Percentiles rank a stretch among this genome's conserved stretches.
Evolutionary conservation across 2,329 filamentous ascomycete species (phyloP).

Genomic region (Paecilomyces sp.): DNA sequence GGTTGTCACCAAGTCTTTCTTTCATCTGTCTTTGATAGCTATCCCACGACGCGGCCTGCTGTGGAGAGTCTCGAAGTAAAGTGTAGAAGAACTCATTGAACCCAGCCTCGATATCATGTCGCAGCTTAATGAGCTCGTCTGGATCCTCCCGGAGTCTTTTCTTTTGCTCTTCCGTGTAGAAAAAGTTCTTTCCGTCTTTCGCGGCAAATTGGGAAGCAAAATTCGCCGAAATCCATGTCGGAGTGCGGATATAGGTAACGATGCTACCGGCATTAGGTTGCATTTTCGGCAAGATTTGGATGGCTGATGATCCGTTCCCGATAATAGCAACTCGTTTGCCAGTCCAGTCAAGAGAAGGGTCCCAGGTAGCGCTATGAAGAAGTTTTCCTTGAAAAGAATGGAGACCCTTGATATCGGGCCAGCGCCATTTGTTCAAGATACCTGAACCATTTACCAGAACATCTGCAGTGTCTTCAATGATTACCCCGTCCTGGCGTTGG

Average conservation of each 20-base stretch:
- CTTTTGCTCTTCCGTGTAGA: slow-evolving; percentile 7
- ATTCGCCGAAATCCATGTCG: slow-evolving; percentile 11
- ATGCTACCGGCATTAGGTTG: neutral
- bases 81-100: slow-evolving; percentile 38
- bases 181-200: slow-evolving; percentile 9
- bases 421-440: slow-evolving; percentile 17
- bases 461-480: slow-evolving; percentile 14
- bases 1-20: neutral
- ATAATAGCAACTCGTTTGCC: slow-evolving; percentile 18
- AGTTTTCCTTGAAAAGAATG: slow-evolving; percentile 6
- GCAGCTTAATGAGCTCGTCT: slow-evolving; percentile 33
- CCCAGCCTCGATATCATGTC: slow-evolving; percentile 37
- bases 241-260: slow-evolving; percentile 3
- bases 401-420: slow-evolving; percentile 9
- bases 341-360: slow-evolving; percentile 13
- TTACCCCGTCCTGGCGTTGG: slow-evolving; percentile 5
- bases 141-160: slow-evolving; percentile 34
- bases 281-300: slow-evolving; percentile 1
- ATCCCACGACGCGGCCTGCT: neutral
- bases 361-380: slow-evolving; percentile 7
- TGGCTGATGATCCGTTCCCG: slow-evolving; percentile 11
- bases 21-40: neutral
- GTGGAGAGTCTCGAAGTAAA: slow-evolving; percentile 32
- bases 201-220: slow-evolving; percentile 8
- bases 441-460: slow-evolving; percentile 21